phyloP scores from a whole-genome alignment of 2,329 filamentous ascomycete genomes.

The Trichophaea hybrida region DNA sequence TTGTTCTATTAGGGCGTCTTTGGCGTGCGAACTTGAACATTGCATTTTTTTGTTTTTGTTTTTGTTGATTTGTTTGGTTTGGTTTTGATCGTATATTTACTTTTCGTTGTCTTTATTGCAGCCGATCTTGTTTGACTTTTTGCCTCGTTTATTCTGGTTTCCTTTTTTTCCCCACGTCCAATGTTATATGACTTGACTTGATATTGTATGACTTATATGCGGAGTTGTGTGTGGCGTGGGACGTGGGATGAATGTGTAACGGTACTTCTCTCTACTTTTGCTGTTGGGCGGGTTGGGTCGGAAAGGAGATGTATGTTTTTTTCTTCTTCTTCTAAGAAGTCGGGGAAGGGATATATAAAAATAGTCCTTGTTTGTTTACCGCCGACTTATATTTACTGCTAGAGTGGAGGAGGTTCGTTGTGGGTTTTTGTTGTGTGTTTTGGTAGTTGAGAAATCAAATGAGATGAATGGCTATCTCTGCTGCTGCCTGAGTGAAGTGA shows the following conservation, averaged over 20 bases:
- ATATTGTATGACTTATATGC: neutral
- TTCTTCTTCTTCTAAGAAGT: neutral
- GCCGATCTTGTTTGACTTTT: neutral
- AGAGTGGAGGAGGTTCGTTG: too few species aligned
- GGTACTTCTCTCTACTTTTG: neutral
- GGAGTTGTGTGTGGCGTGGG: neutral
- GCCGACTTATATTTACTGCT: too few species aligned
- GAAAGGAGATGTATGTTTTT: neutral
- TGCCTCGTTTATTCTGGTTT: neutral
- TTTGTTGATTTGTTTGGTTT: neutral
- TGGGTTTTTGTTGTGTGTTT: too few species aligned
- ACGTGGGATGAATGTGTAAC: neutral
- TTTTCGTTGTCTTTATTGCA: neutral
- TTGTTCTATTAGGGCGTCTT: slow-evolving; percentile 8
- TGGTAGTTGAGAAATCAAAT: too few species aligned
- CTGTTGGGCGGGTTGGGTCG: neutral
- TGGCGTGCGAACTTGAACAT: slow-evolving; percentile 4
- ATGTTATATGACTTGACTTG: neutral
- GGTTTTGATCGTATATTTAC: neutral
- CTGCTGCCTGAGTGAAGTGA: too few species aligned
- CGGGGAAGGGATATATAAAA: neutral
- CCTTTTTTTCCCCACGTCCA: neutral
- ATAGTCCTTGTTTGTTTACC: neutral
- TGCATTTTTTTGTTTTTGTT: slow-evolving; percentile 1
- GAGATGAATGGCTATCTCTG: too few species aligned